A percentile compares a stretch with the other conserved stretches of the same genome.
phyloP scores from a whole-genome alignment of 495 filamentous ascomycete genomes.

The Penicillium goetzii region DNA sequence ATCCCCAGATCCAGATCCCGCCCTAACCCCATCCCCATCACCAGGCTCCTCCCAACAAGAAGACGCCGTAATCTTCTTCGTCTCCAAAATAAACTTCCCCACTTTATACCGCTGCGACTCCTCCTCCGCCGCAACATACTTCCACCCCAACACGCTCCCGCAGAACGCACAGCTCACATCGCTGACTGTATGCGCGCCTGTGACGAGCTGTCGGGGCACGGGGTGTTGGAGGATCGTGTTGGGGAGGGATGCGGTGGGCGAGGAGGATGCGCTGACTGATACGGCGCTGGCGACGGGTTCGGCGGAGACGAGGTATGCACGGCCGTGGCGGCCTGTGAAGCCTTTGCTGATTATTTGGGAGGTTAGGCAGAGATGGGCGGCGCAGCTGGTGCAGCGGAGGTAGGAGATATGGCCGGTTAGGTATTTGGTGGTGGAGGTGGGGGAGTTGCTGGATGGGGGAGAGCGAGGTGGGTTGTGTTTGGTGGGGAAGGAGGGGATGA shows the following conservation, averaged over 20 bases:
- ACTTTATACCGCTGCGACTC: constrained; percentile 86
- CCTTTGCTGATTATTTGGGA: constrained; percentile 87
- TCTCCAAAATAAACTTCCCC: constrained; percentile 95
- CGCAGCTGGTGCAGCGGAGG: constrained; percentile 75
- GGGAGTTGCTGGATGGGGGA: constrained; percentile 8
- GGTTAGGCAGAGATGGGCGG: constrained; percentile 72
- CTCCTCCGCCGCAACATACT: constrained; percentile 86
- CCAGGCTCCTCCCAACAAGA: constrained; percentile 68
- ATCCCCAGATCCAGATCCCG: constrained; percentile 11
- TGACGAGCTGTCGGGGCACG: constrained; percentile 75
- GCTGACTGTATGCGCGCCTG: constrained; percentile 69
- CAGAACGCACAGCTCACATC: constrained; percentile 64
- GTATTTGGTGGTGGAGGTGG: constrained; percentile 39
- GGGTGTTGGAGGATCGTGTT: constrained; percentile 64
- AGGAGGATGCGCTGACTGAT: constrained; percentile 38
- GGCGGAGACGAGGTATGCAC: constrained; percentile 80
- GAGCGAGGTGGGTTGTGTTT: constrained; percentile 7
- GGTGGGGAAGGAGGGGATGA: constrained; percentile 56
- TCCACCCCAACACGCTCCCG: constrained; percentile 80
- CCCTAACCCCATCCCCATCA: constrained; percentile 3
- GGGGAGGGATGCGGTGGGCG: constrained; percentile 40
- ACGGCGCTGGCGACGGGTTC: constrained; percentile 31
- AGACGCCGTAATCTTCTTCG: constrained; percentile 66
- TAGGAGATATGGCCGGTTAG: constrained; percentile 57
- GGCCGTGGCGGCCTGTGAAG: constrained; percentile 92